A percentile compares a stretch with the other conserved stretches of the same genome.
Evolutionary conservation across 495 filamentous ascomycete species (phyloP).

Genomic region (Extremus antarcticus): DNA sequence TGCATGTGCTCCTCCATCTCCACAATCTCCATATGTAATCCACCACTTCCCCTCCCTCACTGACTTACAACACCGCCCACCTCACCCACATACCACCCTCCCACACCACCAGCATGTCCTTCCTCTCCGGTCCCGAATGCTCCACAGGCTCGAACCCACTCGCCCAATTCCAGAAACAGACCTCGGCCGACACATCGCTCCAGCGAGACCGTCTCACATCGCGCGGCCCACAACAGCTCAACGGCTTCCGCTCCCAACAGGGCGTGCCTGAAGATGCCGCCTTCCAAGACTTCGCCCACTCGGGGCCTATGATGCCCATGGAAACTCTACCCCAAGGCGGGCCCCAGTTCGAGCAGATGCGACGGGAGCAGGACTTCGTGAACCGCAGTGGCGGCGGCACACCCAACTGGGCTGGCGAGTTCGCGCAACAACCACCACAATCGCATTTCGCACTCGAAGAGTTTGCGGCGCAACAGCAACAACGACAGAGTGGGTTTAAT

Average conservation of each 20-base stretch:
- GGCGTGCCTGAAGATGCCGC: constrained; percentile 8
- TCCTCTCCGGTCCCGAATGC: constrained; percentile 90
- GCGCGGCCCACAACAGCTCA: constrained; percentile 1
- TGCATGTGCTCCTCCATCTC: background rate
- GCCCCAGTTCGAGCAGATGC: constrained; percentile 12
- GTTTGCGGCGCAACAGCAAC: background rate
- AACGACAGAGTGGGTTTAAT: constrained; percentile 46
- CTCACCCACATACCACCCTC: background rate
- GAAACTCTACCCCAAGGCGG: background rate
- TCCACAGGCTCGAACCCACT: constrained; percentile 93
- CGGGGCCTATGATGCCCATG: constrained; percentile 5
- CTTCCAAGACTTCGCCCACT: constrained; percentile 17
- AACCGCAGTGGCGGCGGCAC: constrained; percentile 43
- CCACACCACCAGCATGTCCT: constrained; percentile 46
- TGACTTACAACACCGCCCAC: background rate
- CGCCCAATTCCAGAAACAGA: constrained; percentile 90
- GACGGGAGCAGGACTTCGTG: constrained; percentile 54
- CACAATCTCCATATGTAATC: background rate
- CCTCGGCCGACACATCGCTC: constrained; percentile 85
- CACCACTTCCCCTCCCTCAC: background rate
- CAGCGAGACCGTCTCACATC: constrained; percentile 66
- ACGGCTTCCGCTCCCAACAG: constrained; percentile 15
- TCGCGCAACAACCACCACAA: constrained; percentile 56
- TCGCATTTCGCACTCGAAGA: constrained; percentile 55
- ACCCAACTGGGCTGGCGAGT: constrained; percentile 44